These are phyloP conservation scores for Globisporangium abappressorium DNA, from an alignment of 352 stramenopile genomes.

Conservation along the genomic window DNA sequence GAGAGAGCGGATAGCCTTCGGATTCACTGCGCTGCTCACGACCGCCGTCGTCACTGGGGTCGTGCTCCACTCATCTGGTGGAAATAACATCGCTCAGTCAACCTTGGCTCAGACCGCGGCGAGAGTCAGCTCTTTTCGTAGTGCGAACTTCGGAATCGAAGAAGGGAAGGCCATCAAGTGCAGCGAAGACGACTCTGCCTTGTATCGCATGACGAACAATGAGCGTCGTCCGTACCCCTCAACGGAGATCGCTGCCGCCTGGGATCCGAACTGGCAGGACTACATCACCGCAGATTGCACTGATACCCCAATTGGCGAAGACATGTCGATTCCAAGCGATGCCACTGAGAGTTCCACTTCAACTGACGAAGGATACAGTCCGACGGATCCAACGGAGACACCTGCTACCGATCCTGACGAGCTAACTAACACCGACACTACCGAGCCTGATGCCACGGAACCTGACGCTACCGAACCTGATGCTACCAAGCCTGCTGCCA, in stretches of 20 bases:
- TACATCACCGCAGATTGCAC: constrained; percentile 10
- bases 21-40: constrained; percentile 17
- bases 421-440: neutral
- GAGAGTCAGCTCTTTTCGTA: constrained; percentile 10
- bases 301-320: constrained; percentile 6
- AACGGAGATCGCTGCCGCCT: constrained; percentile 11
- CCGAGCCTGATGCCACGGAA: neutral
- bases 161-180: constrained; percentile 14
- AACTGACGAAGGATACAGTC: neutral
- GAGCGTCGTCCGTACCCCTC: constrained; percentile 4
- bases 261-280: constrained; percentile 9
- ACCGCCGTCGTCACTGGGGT: constrained; percentile 14
- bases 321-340: constrained; percentile 8
- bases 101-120: constrained; percentile 5
- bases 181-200: constrained; percentile 7
- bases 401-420: neutral
- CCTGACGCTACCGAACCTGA: neutral
- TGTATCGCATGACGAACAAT: constrained; percentile 12
- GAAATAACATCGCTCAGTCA: neutral
- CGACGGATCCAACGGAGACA: constrained; percentile 1
- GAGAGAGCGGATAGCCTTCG: constrained; percentile 13
- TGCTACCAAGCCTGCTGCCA: neutral
- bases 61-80: constrained; percentile 4
- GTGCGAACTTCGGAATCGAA: constrained; percentile 10
- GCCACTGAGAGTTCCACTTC: neutral